Conservation (phyloP, 371 early-diverging fungal genomes). For the Actinomortierella ambigua region DNA sequence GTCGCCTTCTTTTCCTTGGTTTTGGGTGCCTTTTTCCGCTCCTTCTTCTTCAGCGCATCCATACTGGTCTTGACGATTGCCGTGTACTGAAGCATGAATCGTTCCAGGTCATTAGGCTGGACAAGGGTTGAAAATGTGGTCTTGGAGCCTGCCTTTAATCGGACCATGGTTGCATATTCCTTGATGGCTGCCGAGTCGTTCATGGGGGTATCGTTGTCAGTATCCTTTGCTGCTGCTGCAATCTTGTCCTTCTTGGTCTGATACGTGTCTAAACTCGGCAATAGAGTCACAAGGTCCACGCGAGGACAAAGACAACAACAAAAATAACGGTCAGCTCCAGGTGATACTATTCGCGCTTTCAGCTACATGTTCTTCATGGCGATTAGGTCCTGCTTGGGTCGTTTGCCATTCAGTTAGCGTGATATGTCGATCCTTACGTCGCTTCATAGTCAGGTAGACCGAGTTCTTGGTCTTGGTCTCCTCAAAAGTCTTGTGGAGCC, state of each 20-base stretch:
- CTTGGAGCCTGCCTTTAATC: slow-evolving; percentile 27
- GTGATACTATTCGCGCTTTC: not conserved
- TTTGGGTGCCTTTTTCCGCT: slow-evolving; percentile 52
- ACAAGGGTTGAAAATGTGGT: slow-evolving; percentile 42
- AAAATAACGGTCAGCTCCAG: not conserved
- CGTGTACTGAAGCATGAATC: slow-evolving; percentile 53
- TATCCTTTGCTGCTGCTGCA: slow-evolving; percentile 27
- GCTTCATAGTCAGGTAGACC: slow-evolving; percentile 47
- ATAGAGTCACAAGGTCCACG: not conserved
- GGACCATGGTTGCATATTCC: slow-evolving; percentile 44
- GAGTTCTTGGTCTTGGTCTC: slow-evolving; percentile 32
- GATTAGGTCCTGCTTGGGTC: too few relatives aligned
- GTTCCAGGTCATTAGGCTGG: slow-evolving; percentile 49
- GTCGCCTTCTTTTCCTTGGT: slow-evolving; percentile 37
- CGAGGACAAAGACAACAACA: not conserved
- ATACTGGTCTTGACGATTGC: slow-evolving; percentile 54
- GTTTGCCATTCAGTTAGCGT: not conserved
- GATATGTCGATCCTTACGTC: slow-evolving; percentile 24
- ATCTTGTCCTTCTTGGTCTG: slow-evolving; percentile 33
- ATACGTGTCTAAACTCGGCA: slow-evolving; percentile 1
- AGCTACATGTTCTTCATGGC: not conserved
- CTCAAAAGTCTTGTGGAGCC: slow-evolving; percentile 44
- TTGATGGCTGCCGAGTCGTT: slow-evolving; percentile 11
- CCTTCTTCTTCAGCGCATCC: slow-evolving; percentile 59
- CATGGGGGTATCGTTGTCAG: slow-evolving; percentile 15